Evolutionary conservation across 2,329 filamentous ascomycete species (phyloP), one percentile per base, ranked within the genome.

Genomic region (Venturia effusa): DNA sequence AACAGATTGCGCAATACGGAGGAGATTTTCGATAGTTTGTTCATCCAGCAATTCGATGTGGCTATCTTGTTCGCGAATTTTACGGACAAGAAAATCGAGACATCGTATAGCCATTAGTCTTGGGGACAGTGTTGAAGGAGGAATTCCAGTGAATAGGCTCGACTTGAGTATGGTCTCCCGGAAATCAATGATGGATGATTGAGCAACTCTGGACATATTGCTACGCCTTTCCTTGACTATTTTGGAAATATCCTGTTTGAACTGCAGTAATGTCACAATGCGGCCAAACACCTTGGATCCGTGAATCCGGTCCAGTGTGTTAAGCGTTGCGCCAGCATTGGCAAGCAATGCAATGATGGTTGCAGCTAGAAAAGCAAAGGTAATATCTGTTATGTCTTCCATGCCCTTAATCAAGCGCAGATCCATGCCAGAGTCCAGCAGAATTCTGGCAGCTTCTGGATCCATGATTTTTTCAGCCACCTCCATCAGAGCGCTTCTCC

Each of bases 381-480:
- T 77, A 54, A 69, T 68, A 65, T 77, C 81, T 65, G 68, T 74
- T 43, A 67, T 68, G 60, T 67, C 78, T 0, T 79, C 80, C 11
- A 89, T 78, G 51, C 83, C 82, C 55, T 83, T 79, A 62, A 91
- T 83, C 19, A 97, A 78, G 37, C 83, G 83, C 63, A 85, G 82
- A 66, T 90, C 88, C 64, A 88, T 84, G 7, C 85, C 84, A 68
- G 90, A 87, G 66, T 92, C 87, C 24, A 88, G 81, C 69, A 96
- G 92, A 66, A 89, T 86, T 22, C 80, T 79, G 34, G 84, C 78
- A 68, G 89, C 92, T 0, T 78, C 79, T 69, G 86, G 85, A 61
- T 87, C 79, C 3, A 75, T 68, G 64, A 86, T 74, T 67, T 82
- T 84, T 32, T 72, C 73, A 61, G 80, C 79, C n/a, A 87, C 72